Evolutionary conservation across 2,329 filamentous ascomycete genomes (phyloP), one percentile per base, ranked within the genome.

Genomic region (Penicillium sp.): DNA sequence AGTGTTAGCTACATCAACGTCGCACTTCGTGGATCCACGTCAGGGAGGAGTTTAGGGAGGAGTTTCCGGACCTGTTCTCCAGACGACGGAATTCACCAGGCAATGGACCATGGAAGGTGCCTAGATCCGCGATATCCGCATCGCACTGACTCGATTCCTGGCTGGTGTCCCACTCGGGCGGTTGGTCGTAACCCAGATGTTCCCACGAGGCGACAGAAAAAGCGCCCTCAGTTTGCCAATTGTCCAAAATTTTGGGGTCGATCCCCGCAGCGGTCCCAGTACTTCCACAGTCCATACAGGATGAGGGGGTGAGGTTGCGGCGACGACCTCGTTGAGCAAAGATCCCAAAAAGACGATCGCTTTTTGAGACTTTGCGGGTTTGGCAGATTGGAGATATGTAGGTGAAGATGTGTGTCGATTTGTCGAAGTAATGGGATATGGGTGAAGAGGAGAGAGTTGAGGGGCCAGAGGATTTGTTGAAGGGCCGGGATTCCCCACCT

Each of bases 221-320:
- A 24, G 63, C 61, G 53, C 66, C 59, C 50, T 72, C 69, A n/a
- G 70, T 67, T 67, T 74, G 72, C 71, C 73, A 75, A 52, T 69
- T 71, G 58, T 73, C 71, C 53, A 75, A 66, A 44, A 74, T 74
- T 63, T 74, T 75, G 69, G 73, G 70, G 72, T 75, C 72, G 50
- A 75, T 71, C 67, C 72, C 72, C 72, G 72, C 67, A 68, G 69
- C 67, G 54, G 69, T 68, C 51, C 66, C 68, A 63, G 70, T 59
- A 63, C 61, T 72, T 69, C 65, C 68, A 65, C 66, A 66, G 70
- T 74, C 72, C 72, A 74, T 74, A 69, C 70, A 72, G 64, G 57
- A 43, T 60, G 58, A 38, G 53, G 55, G 54, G 40, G 60, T 31
- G 44, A 57, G 47, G 53, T 56, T 38, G 55, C 52, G 57, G 55